phyloP scores from a whole-genome alignment of 257 asterid species.

The Nicotiana knightiana region DNA sequence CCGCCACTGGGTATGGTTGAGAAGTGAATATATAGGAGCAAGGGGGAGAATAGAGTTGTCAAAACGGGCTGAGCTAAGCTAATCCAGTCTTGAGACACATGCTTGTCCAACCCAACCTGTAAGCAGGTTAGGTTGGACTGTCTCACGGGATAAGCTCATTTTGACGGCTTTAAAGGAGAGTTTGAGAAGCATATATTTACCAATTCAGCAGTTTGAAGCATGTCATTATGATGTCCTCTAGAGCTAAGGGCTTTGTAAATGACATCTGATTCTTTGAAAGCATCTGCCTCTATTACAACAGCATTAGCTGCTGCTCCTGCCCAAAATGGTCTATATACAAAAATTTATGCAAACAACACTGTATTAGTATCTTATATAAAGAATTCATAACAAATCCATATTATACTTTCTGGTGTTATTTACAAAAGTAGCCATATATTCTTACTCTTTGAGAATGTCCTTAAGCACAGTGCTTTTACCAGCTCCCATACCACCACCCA shows the following conservation, averaged over 20 bases:
- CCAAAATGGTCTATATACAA: conserved; percentile 24
- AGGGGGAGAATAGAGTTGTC: background rate
- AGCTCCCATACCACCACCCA: conserved; percentile 29
- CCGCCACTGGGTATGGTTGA: background rate
- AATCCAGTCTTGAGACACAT: background rate
- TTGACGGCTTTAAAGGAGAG: background rate
- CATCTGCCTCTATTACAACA: conserved; percentile 47
- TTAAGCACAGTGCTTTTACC: conserved; percentile 24
- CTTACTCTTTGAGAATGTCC: conserved; percentile 26
- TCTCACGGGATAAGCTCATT: background rate
- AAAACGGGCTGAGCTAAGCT: background rate
- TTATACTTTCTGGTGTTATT: no score
- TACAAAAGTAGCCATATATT: no score
- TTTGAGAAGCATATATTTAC: conserved; percentile 12
- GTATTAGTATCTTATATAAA: background rate
- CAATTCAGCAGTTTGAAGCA: conserved; percentile 95
- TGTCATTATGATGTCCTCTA: conserved; percentile 82
- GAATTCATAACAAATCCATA: background rate
- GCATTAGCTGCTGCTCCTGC: conserved; percentile 24
- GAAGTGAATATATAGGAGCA: background rate
- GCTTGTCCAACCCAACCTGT: background rate
- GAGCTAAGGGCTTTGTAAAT: conserved; percentile 78
- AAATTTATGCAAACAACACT: background rate
- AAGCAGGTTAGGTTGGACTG: no score
- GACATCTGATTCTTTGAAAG: conserved; percentile 93